Base-by-base conservation (phyloP, 1,139 yeast species). In the Geotrichum phurueaensis region DNA sequence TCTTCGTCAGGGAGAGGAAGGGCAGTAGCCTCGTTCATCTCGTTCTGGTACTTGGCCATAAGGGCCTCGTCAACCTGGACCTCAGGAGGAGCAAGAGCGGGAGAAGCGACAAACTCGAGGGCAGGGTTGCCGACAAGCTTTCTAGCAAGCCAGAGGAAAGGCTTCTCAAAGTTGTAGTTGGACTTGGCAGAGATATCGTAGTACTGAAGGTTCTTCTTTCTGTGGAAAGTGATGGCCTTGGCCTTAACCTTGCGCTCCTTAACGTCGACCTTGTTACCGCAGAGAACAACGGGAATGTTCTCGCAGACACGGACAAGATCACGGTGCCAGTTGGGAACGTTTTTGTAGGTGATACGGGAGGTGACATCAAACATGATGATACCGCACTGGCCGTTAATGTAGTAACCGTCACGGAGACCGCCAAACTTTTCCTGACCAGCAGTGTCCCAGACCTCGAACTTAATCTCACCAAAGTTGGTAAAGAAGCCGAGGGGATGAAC, bases 381-480 rank as follows among this genome's bases (percentile, higher is more conserved):
- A 81, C 98, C 99, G 84, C 99, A 95, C 81, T 95, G 97, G 75
- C 99, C 99, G 78, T 94, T 92, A 78, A 95, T 94, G 81, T 95
- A 94, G 84, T 95, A 94, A 76, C 99, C 99, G 75, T 94, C 99
- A 84, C 99, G 92, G 75, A 95, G 84, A 73, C 99, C 99, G 78
- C 99, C 99, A 72, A 95, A 94, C 81, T 95, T 95, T 82, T 95
- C 99, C 83, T 95, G 99, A 67, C 99, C 99, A 63, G 99, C 99
- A 65, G 99, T 95, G 79, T 95, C 99, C 99, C 99, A 95, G 71
- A 94, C 97, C 76, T 95, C 97, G 79, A 95, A 95, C 79, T 90
- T 92, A 81, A 95, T 90, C 81, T 94, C 97, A 80, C 99, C 99
- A 74, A 82, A 94, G 84, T 94, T 94, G 76, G 99, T 95, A 87